Evolutionary conservation across 1,284 basidiomycete species (phyloP).

Genomic region (Cutaneotrichosporon spelunceum): DNA sequence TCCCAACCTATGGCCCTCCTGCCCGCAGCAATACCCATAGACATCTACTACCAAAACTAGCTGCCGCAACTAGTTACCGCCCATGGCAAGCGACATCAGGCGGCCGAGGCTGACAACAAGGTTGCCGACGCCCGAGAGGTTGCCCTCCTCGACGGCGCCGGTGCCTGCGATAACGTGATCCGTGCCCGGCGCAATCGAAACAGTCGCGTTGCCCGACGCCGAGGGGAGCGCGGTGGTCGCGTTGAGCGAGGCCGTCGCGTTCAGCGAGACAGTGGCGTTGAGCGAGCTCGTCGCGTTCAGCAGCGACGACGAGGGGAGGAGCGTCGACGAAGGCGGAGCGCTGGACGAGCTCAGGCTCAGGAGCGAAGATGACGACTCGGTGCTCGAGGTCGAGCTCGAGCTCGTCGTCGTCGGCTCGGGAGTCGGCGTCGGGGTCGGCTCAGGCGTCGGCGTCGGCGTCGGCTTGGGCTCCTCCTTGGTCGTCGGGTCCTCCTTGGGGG

Average conservation of each 20-base stretch:
- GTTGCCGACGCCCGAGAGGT: constrained; percentile 9
- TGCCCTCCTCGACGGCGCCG: constrained; percentile 6
- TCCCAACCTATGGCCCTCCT: too few species aligned
- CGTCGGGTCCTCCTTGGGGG: background rate
- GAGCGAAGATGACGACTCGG: constrained; percentile 2
- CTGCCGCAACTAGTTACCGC: background rate
- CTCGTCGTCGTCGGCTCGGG: background rate
- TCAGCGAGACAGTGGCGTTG: constrained; percentile 2
- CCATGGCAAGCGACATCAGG: constrained; percentile 3
- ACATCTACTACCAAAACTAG: background rate
- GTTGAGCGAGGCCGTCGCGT: background rate
- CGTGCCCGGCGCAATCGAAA: background rate
- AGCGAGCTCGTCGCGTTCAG: background rate
- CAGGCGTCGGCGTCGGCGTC: background rate
- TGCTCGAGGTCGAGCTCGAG: background rate
- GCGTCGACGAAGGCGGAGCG: background rate
- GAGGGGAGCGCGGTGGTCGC: background rate
- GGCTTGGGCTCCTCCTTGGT: background rate
- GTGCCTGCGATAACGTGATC: background rate
- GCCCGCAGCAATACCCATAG: background rate
- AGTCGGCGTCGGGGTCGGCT: background rate
- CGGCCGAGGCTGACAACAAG: constrained; percentile 13
- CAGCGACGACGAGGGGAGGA: background rate
- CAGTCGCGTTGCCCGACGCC: background rate
- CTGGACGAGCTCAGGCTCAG: background rate